phyloP scores from a whole-genome alignment of 2,329 filamentous ascomycete genomes.

The Stemphylium vesicarium region DNA sequence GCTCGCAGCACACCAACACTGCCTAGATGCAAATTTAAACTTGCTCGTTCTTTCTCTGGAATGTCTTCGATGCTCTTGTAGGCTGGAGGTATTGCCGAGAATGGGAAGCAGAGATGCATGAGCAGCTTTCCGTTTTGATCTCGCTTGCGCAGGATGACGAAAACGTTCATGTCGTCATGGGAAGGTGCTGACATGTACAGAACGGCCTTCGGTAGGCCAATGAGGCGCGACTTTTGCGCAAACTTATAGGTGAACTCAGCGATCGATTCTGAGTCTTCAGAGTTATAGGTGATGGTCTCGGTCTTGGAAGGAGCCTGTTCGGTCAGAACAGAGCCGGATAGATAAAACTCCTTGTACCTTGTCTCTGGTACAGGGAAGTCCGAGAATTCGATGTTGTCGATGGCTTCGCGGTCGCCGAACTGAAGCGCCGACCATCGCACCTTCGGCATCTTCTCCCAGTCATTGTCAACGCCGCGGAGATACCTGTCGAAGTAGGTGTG shows the following conservation, averaged over 20 bases:
- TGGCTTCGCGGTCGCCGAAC: constrained; percentile 24
- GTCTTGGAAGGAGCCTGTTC: background rate
- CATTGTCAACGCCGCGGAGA: constrained; percentile 53
- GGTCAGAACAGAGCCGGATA: constrained; percentile 11
- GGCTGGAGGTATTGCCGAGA: constrained; percentile 36
- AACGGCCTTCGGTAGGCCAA: constrained; percentile 56
- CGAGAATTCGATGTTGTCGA: constrained; percentile 22
- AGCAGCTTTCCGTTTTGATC: constrained; percentile 52
- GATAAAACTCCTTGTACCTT: constrained; percentile 17
- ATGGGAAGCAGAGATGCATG: constrained; percentile 45
- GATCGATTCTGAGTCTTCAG: constrained; percentile 21
- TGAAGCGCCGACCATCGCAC: constrained; percentile 52
- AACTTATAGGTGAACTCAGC: constrained; percentile 36
- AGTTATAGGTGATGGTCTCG: constrained; percentile 22
- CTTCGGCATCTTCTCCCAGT: constrained; percentile 56
- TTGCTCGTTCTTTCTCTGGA: constrained; percentile 55
- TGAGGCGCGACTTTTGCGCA: constrained; percentile 47
- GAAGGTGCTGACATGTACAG: constrained; percentile 55
- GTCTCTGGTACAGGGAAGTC: constrained; percentile 27
- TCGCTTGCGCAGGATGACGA: constrained; percentile 54
- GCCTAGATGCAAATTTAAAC: constrained; percentile 52
- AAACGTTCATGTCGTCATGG: constrained; percentile 55
- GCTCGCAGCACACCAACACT: constrained; percentile 55
- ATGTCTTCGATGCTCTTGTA: constrained; percentile 60
- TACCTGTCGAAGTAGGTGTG: constrained; percentile 55